A percentile compares a stretch with the other conserved stretches of the same genome.
These are phyloP conservation scores for Apiospora koreana DNA, from an alignment of 2,329 filamentous ascomycete species.

Conservation along the genomic window DNA sequence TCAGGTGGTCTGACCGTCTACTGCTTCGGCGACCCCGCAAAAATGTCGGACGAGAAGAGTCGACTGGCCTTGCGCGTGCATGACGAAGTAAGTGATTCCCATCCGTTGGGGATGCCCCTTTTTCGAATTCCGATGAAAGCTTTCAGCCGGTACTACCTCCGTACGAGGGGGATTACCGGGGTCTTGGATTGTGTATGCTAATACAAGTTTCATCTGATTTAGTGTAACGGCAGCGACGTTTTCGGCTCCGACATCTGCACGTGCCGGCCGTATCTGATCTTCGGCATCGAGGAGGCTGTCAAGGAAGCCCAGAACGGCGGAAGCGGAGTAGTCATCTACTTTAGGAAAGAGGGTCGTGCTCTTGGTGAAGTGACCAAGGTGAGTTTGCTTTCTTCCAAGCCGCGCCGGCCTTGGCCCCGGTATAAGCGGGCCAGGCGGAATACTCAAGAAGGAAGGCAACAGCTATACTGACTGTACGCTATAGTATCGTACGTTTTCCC, in stretches of 20 bases:
- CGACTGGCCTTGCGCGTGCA: constrained; percentile 82
- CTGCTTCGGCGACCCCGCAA: constrained; percentile 92
- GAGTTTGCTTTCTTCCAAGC: constrained; percentile 12
- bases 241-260: constrained; percentile 99
- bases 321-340: constrained; percentile 95
- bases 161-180: not conserved
- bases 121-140: constrained; percentile 9
- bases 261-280: constrained; percentile 92
- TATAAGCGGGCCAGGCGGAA: not conserved
- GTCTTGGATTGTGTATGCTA: not conserved
- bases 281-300: constrained; percentile 95
- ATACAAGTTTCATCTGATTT: constrained; percentile 6
- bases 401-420: not conserved
- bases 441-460: not conserved
- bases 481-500: constrained; percentile 46
- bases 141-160: constrained; percentile 9
- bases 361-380: constrained; percentile 96
- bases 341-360: constrained; percentile 94
- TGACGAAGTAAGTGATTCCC: constrained; percentile 50
- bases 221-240: constrained; percentile 95
- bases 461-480: constrained; percentile 30
- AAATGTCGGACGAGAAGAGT: constrained; percentile 85
- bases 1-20: constrained; percentile 87
- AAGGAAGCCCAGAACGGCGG: constrained; percentile 95
- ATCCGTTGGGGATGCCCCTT: not conserved